Percentiles rank a stretch among this genome's conserved stretches.
These are phyloP conservation scores for Pyricularia sp. DNA, from an alignment of 2,329 filamentous ascomycete species.

Conservation along the genomic window DNA sequence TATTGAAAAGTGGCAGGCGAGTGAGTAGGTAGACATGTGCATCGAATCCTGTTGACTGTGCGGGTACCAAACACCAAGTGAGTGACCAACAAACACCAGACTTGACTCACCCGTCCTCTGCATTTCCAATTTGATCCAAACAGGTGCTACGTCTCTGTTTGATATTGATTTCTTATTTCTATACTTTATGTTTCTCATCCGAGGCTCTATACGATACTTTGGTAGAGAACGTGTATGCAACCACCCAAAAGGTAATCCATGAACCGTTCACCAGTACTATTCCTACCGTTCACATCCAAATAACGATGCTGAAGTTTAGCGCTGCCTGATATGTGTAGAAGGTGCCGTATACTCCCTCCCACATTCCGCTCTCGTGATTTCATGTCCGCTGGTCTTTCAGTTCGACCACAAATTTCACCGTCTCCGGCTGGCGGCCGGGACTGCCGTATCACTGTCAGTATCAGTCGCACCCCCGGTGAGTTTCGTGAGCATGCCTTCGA, in stretches of 20 bases:
- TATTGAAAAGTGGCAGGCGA: background rate
- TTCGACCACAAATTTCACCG: background rate
- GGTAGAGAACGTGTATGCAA: background rate
- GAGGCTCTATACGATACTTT: background rate
- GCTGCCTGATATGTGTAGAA: background rate
- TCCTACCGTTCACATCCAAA: background rate
- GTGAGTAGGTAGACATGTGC: background rate
- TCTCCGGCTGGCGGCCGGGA: background rate
- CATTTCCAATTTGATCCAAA: background rate
- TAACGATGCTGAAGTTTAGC: background rate
- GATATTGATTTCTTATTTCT: background rate
- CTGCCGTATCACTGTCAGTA: conserved; percentile 1
- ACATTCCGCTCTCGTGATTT: background rate
- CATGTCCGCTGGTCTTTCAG: background rate
- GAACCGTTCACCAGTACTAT: background rate
- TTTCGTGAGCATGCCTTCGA: conserved; percentile 17
- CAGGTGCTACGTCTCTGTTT: background rate
- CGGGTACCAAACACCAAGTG: background rate
- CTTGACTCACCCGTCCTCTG: background rate
- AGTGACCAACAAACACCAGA: background rate
- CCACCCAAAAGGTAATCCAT: background rate
- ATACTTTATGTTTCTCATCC: background rate
- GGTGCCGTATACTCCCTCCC: background rate
- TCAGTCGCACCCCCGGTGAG: conserved; percentile 8
- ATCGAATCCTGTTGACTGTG: background rate